Evolutionary conservation across 2,329 filamentous ascomycete species (phyloP), one percentile per base, ranked within the genome.

Genomic region (Fusarium brevicatenulatum): DNA sequence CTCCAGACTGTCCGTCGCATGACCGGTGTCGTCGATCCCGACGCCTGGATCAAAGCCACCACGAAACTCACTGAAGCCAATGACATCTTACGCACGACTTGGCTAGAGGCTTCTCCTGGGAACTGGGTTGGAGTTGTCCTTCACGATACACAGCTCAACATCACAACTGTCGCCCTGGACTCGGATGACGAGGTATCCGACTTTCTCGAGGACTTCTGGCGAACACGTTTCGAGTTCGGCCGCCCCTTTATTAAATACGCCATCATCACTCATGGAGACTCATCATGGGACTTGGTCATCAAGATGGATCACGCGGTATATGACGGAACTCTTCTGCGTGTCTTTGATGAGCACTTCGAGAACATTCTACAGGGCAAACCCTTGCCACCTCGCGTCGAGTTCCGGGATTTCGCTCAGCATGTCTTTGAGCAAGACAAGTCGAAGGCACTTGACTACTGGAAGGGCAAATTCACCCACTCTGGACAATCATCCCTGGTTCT

Each of bases 111-210:
- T 1, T 23, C 37, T n/a, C 37, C 37, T 3, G 37, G 30, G 9
- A 21, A 37, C 16, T 61, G 57, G 47, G 37, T 61, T 6, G 57
- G 57, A 21, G 57, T 54, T 13, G 57, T 61, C 9, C 57, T 61
- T 23, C 47, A 47, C 8, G 28, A 54, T 7, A 8, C 42, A 0
- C 28, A 60, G 16, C 36, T 13, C 6, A 28, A 25, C 36, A 16
- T 53, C 4, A 36, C 37, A 32, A 28, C 28, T 6, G 28, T 34
- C 13, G 10, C 44, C 10, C 4, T 42, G 13, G 37, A 43, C 3
- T 42, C 37, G 0, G 46, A 39, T 0, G 57, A 53, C 0, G 36
- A 53, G 18, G 3, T 36, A 0, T 36, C 57, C 18, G 2, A 10
- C 2, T 60, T 60, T 18, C 10, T 60, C 5, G 57, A 60, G 1